Conservation (phyloP, 2,329 filamentous ascomycete genomes). For the Sarocladium kiliense region DNA sequence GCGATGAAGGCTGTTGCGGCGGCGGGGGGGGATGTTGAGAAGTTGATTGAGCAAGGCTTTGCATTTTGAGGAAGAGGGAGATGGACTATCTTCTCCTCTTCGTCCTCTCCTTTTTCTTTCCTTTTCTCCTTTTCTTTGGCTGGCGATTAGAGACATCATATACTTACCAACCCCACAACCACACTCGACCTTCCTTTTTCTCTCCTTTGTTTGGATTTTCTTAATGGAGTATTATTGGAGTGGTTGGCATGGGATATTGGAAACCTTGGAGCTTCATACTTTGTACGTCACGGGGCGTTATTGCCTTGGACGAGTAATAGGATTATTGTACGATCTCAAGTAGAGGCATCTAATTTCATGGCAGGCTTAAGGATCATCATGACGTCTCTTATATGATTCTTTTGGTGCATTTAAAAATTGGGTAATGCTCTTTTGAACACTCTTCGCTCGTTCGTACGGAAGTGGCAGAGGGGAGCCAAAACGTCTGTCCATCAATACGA, state of each 20-base stretch:
- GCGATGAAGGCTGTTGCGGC: constrained; percentile 64
- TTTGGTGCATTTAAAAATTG: no score
- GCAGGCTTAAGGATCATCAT: no score
- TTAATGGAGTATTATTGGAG: background rate
- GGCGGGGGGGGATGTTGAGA: constrained; percentile 62
- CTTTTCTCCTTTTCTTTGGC: background rate
- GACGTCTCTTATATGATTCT: no score
- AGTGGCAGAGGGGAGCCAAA: no score
- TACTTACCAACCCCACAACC: background rate
- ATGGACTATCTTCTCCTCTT: background rate
- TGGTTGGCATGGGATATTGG: background rate
- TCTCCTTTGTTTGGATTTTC: constrained; percentile 7
- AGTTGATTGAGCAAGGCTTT: constrained; percentile 46
- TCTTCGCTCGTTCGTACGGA: no score
- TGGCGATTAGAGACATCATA: background rate
- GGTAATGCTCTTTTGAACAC: no score
- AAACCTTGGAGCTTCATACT: background rate
- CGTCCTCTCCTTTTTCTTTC: background rate
- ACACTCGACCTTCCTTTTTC: background rate
- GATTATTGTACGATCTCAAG: background rate
- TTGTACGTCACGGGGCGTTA: background rate
- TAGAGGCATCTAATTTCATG: background rate
- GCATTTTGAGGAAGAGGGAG: constrained; percentile 21
- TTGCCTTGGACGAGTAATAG: constrained; percentile 9
- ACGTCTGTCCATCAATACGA: no score